These are phyloP conservation scores for Prototheca cutis DNA, from an alignment of 163 green algal species.

Conservation along the genomic window DNA sequence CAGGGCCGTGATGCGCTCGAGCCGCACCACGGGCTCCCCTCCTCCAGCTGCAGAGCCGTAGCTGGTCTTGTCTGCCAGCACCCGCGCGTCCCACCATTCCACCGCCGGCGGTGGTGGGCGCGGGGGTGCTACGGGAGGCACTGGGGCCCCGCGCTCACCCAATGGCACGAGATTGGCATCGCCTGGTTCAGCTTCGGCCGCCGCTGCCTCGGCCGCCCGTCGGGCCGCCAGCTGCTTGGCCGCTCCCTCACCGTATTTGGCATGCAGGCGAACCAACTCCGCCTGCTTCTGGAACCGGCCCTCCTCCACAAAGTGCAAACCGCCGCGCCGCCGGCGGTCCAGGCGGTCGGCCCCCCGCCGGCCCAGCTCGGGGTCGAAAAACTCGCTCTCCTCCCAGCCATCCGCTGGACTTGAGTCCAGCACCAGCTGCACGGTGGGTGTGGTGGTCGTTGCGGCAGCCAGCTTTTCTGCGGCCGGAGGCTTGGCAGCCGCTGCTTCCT, in stretches of 20 bases:
- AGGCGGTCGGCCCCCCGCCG: conserved; percentile 11
- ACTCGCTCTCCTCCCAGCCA: conserved; percentile 15
- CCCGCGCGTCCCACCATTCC: conserved; percentile 71
- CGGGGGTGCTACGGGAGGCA: background rate
- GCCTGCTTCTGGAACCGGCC: conserved; percentile 54
- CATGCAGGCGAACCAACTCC: conserved; percentile 42
- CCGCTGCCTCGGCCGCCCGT: conserved; percentile 4
- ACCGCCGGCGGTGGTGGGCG: conserved; percentile 29
- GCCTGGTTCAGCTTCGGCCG: conserved; percentile 7
- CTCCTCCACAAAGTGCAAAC: conserved; percentile 62
- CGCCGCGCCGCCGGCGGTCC: conserved; percentile 21
- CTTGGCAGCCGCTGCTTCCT: conserved; percentile 1
- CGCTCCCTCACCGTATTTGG: conserved; percentile 32
- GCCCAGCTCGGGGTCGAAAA: conserved; percentile 34
- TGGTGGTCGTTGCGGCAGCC: background rate
- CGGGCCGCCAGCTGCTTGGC: conserved; percentile 17
- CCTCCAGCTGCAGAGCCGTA: conserved; percentile 3
- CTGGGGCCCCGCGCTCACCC: conserved; percentile 15
- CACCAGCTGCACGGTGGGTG: background rate
- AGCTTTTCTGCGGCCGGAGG: background rate
- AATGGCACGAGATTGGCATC: conserved; percentile 51
- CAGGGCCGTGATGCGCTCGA: conserved; percentile 66
- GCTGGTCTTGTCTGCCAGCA: conserved; percentile 31
- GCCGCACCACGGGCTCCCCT: conserved; percentile 6
- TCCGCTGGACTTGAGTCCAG: too few relatives aligned